Conservation (phyloP, 2,329 filamentous ascomycete species). For the Sporothrix variecibatus region DNA sequence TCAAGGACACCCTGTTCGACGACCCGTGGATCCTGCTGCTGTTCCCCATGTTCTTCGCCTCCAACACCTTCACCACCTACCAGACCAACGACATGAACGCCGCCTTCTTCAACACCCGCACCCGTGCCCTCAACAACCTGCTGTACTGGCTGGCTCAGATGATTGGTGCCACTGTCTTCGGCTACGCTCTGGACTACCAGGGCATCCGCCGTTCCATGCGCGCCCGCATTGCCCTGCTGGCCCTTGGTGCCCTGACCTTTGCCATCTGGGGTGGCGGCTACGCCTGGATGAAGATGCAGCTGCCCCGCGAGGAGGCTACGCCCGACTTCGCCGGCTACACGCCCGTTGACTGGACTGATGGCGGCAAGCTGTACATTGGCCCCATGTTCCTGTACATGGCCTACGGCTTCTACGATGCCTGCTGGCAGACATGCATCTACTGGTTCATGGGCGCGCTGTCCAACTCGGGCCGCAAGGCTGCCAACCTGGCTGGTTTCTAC, state of each 20-base stretch:
- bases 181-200: conserved; percentile 66
- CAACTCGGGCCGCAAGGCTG: conserved; percentile 88
- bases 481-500: conserved; percentile 72
- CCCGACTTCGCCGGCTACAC: conserved; percentile 31
- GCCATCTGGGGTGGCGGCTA: conserved; percentile 82
- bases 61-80: conserved; percentile 82
- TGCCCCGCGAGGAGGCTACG: conserved; percentile 46
- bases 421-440: conserved; percentile 88
- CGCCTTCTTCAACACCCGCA: conserved; percentile 71
- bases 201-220: conserved; percentile 63
- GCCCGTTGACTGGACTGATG: conserved; percentile 64
- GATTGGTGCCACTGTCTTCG: conserved; percentile 71
- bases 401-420: conserved; percentile 85
- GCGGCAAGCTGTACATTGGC: conserved; percentile 62
- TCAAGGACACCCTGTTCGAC: conserved; percentile 69
- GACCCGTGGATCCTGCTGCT: conserved; percentile 74
- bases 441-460: conserved; percentile 95
- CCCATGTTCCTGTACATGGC: conserved; percentile 90
- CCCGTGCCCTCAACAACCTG: conserved; percentile 70
- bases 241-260: conserved; percentile 71
- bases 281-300: conserved; percentile 69
- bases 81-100: conserved; percentile 70
- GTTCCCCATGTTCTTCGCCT: conserved; percentile 80
- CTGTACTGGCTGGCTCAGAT: conserved; percentile 83
- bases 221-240: conserved; percentile 63